Evolutionary conservation across 192 early-diverging fungal genomes (phyloP), one percentile per base, ranked within the genome.

Genomic region (Coemansia aciculifera): DNA sequence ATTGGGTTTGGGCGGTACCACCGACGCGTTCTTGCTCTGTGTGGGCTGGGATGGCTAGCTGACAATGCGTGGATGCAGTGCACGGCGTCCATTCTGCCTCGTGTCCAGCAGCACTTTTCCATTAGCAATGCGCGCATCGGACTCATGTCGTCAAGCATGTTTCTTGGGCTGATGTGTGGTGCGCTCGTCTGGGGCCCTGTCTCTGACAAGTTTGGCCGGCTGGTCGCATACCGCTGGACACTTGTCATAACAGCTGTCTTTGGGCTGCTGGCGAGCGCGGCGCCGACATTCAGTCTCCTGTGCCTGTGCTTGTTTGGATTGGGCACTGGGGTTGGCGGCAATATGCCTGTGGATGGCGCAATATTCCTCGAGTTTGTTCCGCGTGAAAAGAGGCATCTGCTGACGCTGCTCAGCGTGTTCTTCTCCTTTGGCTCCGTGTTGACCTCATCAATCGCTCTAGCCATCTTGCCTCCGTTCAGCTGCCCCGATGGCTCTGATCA

Each of bases 321-420:
- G 29, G 93, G 92, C 4, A 87, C 89, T 68, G 93, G 94, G 13
- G 91, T 93, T 59, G 88, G 87, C 62, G 86, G 78, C 12, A 82
- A 79, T 54, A 89, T 87, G 86, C 86, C 77, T 51, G 89, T 79
- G 62, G 90, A 75, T 83, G 92, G 91, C 12, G 88, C 92, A 31
- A 72, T 95, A 15, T 95, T 94, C 59, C 85, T 95, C 4, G 93
- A 95, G 81, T 94, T 93, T 61, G 83, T 92, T 34, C 94, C 94
- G 24, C 83, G 87, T 52, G 85, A 88, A 59, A 85, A 92, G 61
- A 92, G 92, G 62, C 87, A 92, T 64, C 78, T 94, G 42, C 80
- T 95, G 71, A 95, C 93, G 0, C 85, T 95, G 48, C 84, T 95
- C 65, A 93, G 91, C 5, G 83, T 93, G 10, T 94, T 95, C 59